Evolutionary conservation across 2,329 filamentous ascomycete genomes (phyloP).

Genomic region (Monosporascus sp.): DNA sequence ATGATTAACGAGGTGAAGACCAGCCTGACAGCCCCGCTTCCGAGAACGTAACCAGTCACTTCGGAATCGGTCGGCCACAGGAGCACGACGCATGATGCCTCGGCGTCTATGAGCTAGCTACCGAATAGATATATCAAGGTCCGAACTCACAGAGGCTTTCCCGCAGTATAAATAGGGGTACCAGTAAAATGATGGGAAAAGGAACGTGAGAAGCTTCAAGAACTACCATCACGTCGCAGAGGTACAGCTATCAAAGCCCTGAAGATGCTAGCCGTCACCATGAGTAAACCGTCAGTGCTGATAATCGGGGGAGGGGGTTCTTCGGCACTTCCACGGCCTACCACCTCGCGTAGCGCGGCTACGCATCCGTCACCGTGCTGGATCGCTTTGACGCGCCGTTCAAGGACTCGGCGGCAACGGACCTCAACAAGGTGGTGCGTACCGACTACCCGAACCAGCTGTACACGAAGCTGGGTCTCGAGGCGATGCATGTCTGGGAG

Average conservation of each 20-base stretch:
- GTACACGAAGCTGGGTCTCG: conserved; percentile 26
- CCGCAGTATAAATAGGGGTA: neutral
- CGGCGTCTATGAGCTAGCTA: neutral
- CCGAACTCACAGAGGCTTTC: neutral
- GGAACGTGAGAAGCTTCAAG: too few species aligned
- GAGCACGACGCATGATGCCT: neutral
- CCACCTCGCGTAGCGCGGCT: conserved; percentile 21
- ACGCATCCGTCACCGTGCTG: conserved; percentile 18
- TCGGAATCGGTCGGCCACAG: neutral
- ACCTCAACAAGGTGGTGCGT: conserved; percentile 35
- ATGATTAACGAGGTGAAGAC: neutral
- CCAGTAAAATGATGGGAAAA: too few species aligned
- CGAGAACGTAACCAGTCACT: neutral
- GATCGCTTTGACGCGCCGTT: conserved; percentile 21
- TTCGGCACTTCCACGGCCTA: conserved; percentile 33
- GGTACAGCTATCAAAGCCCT: too few species aligned
- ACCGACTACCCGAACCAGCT: conserved; percentile 29
- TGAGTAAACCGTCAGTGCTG: conserved; percentile 22
- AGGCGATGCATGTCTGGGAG: conserved; percentile 26
- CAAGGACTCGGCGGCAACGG: conserved; percentile 23
- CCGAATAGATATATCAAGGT: neutral
- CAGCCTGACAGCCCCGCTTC: neutral
- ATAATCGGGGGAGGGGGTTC: conserved; percentile 22
- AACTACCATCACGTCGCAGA: too few species aligned
- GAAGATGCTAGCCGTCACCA: neutral